Percentiles rank a stretch among this genome's conserved stretches.
phyloP scores from a whole-genome alignment of 371 early-diverging fungal species.

The Lichtheimia hyalospora region DNA sequence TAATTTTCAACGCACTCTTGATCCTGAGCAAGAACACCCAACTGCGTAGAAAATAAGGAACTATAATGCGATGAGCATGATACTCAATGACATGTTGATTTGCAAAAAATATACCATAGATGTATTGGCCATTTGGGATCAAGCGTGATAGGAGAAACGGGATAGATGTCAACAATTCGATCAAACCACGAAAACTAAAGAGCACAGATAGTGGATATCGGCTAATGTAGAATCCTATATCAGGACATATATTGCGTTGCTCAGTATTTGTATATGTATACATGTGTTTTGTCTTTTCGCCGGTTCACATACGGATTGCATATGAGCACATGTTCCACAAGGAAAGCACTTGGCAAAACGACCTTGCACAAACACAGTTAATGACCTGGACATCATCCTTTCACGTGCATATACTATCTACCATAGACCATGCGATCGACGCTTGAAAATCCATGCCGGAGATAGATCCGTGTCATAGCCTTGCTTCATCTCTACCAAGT shows the following conservation, averaged over 20 bases:
- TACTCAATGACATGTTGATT: constrained; percentile 5
- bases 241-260: background rate
- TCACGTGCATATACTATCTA: constrained; percentile 11
- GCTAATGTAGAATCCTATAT: constrained; percentile 29
- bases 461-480: constrained; percentile 41
- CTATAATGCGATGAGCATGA: constrained; percentile 12
- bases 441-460: constrained; percentile 64
- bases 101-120: constrained; percentile 33
- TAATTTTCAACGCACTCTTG: constrained; percentile 59
- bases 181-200: constrained; percentile 48
- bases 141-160: constrained; percentile 56
- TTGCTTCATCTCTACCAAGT: constrained; percentile 65
- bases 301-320: constrained; percentile 15
- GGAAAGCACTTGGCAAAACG: constrained; percentile 34
- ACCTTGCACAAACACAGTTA: constrained; percentile 33
- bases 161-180: constrained; percentile 54
- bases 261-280: constrained; percentile 10
- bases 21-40: constrained; percentile 58
- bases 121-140: constrained; percentile 48
- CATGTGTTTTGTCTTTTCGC: background rate
- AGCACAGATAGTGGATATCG: constrained; percentile 33
- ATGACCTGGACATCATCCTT: background rate
- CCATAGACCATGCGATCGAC: constrained; percentile 55
- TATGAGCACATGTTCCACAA: constrained; percentile 21
- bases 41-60: constrained; percentile 65